Evolutionary conservation across 2,329 filamentous ascomycete genomes (phyloP).

Genomic region (Diaporthe velutina): DNA sequence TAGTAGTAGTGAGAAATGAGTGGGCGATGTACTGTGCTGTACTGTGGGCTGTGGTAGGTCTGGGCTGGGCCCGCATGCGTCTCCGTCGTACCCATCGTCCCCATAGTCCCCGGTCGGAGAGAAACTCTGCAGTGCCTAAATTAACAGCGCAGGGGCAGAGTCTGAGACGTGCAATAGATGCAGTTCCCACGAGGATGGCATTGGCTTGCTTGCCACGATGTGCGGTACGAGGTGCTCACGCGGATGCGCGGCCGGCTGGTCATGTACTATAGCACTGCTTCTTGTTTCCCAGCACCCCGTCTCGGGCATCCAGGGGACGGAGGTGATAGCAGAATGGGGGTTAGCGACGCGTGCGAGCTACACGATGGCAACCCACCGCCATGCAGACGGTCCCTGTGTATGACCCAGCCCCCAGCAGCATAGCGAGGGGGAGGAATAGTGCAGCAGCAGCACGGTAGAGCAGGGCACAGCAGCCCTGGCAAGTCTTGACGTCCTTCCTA

Average conservation of each 20-base stretch:
- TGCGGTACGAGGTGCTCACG: conserved; percentile 8
- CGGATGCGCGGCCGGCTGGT: conserved; percentile 10
- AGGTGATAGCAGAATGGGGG: conserved; percentile 32
- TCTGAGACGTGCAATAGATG: conserved; percentile 30
- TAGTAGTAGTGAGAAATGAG: conserved; percentile 11
- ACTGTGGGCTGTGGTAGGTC: conserved; percentile 25
- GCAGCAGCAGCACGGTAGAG: conserved; percentile 1
- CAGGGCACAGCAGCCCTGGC: not conserved
- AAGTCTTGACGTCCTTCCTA: not conserved
- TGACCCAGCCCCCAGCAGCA: not conserved
- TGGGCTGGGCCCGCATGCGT: conserved; percentile 28
- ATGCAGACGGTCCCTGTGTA: conserved; percentile 6
- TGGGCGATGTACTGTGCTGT: conserved; percentile 13
- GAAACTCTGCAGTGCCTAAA: conserved; percentile 31
- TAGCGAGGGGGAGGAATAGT: not conserved
- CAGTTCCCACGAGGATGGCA: conserved; percentile 24
- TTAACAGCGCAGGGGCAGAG: conserved; percentile 31
- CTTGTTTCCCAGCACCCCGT: conserved; percentile 3
- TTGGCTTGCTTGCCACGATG: not conserved
- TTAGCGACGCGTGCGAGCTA: conserved; percentile 32
- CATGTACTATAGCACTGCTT: conserved; percentile 20
- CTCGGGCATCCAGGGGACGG: conserved; percentile 20
- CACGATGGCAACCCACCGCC: conserved; percentile 25
- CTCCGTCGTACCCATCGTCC: conserved; percentile 24
- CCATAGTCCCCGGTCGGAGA: conserved; percentile 29